These are phyloP conservation scores for Lentinula aciculospora DNA, from an alignment of 768 basidiomycete genomes.

Conservation along the genomic window DNA sequence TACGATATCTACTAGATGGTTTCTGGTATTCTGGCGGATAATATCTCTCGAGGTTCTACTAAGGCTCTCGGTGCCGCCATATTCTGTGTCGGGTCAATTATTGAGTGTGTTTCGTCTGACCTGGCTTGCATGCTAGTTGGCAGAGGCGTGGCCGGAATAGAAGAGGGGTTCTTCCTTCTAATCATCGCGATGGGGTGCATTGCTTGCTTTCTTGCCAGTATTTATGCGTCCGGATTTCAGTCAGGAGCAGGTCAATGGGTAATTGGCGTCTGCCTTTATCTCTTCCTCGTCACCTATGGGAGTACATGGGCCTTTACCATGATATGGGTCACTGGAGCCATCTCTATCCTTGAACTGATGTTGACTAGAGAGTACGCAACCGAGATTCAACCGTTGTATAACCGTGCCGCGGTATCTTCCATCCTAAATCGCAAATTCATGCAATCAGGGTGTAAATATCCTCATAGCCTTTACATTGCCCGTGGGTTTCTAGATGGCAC, in stretches of 20 bases:
- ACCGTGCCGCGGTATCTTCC: background rate
- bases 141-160: background rate
- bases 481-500: background rate
- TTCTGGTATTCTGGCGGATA: background rate
- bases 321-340: background rate
- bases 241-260: background rate
- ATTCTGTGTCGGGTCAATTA: background rate
- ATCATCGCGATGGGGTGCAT: background rate
- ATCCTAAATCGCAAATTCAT: conserved; percentile 2
- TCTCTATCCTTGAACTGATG: background rate
- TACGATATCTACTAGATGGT: background rate
- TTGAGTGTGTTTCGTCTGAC: background rate
- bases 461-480: background rate
- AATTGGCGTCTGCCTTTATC: background rate
- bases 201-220: background rate
- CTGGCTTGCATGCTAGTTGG: background rate
- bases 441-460: background rate
- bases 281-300: background rate
- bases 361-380: background rate
- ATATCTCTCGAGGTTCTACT: background rate
- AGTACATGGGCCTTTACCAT: background rate
- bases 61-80: background rate
- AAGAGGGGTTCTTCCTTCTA: background rate
- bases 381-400: background rate
- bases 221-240: background rate